Conservation (phyloP, 495 filamentous ascomycete genomes). For the Chaetomidium leptoderma region DNA sequence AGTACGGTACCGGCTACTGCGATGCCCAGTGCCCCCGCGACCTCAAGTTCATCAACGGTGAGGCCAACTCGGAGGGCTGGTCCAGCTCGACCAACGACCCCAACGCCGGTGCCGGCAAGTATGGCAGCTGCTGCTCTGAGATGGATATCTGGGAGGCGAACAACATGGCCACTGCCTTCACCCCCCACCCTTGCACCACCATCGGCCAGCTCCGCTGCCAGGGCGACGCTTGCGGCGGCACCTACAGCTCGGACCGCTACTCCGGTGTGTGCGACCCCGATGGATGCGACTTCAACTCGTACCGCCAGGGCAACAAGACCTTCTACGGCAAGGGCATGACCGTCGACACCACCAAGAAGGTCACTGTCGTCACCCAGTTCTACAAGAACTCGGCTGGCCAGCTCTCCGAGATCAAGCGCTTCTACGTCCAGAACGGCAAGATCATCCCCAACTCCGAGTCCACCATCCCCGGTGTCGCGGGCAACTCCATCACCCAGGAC, state of each 20-base stretch:
- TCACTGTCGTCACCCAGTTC: slow-evolving; percentile 77
- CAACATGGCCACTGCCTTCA: slow-evolving; percentile 56
- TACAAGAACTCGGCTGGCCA: slow-evolving; percentile 44
- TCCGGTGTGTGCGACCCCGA: slow-evolving; percentile 65
- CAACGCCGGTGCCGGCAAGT: slow-evolving; percentile 56
- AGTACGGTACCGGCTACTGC: slow-evolving; percentile 57
- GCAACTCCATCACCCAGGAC: slow-evolving; percentile 55
- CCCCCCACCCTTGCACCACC: slow-evolving; percentile 63
- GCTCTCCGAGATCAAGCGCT: slow-evolving; percentile 61
- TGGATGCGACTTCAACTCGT: slow-evolving; percentile 74
- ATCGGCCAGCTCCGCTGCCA: slow-evolving; percentile 54
- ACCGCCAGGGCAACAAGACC: slow-evolving; percentile 56
- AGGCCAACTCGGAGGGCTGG: slow-evolving; percentile 61
- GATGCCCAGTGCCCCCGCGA: slow-evolving; percentile 55
- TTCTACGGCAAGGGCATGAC: slow-evolving; percentile 61
- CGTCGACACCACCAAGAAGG: slow-evolving; percentile 59
- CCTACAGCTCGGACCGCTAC: slow-evolving; percentile 48
- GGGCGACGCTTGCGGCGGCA: slow-evolving; percentile 47
- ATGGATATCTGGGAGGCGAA: slow-evolving; percentile 77
- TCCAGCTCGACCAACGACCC: slow-evolving; percentile 51
- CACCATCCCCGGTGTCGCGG: slow-evolving; percentile 44
- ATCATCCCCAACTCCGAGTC: slow-evolving; percentile 58
- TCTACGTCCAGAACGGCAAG: slow-evolving; percentile 67
- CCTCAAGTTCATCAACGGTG: slow-evolving; percentile 50
- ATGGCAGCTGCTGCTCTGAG: slow-evolving; percentile 68